Base-by-base conservation (phyloP, 768 basidiomycete genomes). In the Psilocybe subaeruginosa region DNA sequence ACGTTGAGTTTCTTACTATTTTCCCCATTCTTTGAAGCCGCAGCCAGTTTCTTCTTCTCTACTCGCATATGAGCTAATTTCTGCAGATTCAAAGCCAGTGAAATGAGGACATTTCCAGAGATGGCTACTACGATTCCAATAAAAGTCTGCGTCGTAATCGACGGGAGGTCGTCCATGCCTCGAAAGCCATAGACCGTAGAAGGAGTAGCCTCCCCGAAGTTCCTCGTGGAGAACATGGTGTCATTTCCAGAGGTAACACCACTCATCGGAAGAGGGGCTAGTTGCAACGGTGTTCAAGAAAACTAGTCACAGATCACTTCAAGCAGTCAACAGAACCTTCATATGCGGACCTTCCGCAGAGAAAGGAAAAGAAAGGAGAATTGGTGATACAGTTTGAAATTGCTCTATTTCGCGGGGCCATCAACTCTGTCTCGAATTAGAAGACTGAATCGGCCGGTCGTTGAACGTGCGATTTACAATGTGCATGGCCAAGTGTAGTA, bases 11-110 rank as follows among this genome's bases (percentile, higher is more conserved):
- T 47, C 58, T 54, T 31, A 64, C 66, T 54, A 59, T 60, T 54
- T 47, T 45, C 31, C 16, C 55, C 60, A 56, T 48, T 50, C 31
- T 54, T 56, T 29, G 37, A 55, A 49, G 56, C 56, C 53, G 33
- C 62, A 56, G 37, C 62, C 45, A 61, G 65, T 73, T 71, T 71
- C 63, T 70, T 72, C 30, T 69, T 76, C 65, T 86, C 85, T 33
- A 91, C 78, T 30, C 89, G 82, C 65, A 83, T 82, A 77, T 97
- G 95, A 1, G 94, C 94, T 16, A 97, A 83, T 72, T 97, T 98
- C 75, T 99, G 96, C 35, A 92, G 78, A 75, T 97, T 97, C 64
- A 99, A 82, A 14, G 94, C 96, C 23, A 96, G 82, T 8, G 91
- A 92, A 63, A 98, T 95, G 63, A 97, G 83, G 9, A 95, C 75